phyloP scores from a whole-genome alignment of 164 flowering plant species.

The Warburgia ugandensis region DNA sequence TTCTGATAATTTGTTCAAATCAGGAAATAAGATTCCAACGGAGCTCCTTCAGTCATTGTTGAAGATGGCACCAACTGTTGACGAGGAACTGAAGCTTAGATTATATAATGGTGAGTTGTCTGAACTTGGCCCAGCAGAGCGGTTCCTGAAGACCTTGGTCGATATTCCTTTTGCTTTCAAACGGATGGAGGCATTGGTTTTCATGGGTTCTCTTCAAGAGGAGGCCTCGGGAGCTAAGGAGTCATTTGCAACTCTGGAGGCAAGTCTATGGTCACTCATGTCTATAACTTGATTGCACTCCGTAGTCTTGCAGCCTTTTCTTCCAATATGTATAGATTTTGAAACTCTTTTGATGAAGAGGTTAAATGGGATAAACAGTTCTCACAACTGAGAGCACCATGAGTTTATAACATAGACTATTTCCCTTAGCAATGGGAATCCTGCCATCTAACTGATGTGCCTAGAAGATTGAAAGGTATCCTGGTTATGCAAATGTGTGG shows the following conservation, averaged over 20 bases:
- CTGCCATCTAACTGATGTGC: too few species aligned
- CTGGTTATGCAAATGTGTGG: too few species aligned
- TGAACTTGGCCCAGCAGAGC: constrained; percentile 76
- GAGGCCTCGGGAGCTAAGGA: constrained; percentile 50
- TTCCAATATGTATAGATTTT: too few species aligned
- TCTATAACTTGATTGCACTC: too few species aligned
- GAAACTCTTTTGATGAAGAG: too few species aligned
- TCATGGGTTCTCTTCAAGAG: constrained; percentile 64
- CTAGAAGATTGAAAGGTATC: too few species aligned
- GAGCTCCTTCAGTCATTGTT: constrained; percentile 67
- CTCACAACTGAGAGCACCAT: too few species aligned
- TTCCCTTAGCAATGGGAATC: too few species aligned
- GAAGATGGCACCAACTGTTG: constrained; percentile 83
- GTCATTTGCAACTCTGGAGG: constrained; percentile 75
- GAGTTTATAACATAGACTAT: too few species aligned
- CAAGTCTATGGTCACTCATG: constrained; percentile 8
- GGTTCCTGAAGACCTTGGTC: constrained; percentile 69
- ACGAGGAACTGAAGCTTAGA: constrained; percentile 84
- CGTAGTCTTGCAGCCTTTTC: too few species aligned
- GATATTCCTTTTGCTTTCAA: constrained; percentile 79
- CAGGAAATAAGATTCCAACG: constrained; percentile 88
- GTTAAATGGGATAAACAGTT: too few species aligned
- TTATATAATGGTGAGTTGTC: constrained; percentile 59
- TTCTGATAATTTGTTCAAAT: not conserved
- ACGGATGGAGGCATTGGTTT: constrained; percentile 66